phyloP scores from a whole-genome alignment of 306 rosid genomes.

The Leucaena leucocephala region DNA sequence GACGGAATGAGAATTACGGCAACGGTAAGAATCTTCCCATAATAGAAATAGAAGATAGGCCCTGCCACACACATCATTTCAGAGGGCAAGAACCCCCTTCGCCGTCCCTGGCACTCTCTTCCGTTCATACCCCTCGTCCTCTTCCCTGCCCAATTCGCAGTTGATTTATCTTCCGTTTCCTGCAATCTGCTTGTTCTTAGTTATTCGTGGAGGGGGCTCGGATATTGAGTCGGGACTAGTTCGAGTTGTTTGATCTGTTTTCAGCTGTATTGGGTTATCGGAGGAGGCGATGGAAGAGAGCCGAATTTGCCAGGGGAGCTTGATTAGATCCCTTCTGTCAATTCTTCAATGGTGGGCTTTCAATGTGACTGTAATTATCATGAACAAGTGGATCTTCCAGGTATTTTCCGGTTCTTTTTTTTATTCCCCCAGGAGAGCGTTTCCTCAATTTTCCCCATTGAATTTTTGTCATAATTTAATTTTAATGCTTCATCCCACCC shows the following conservation, averaged over 20 bases:
- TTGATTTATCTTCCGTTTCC: background rate
- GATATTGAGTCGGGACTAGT: conserved; percentile 20
- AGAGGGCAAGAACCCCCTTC: conserved; percentile 25
- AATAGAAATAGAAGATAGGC: background rate
- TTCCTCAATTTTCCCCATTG: background rate
- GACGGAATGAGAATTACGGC: background rate
- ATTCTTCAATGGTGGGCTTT: conserved; percentile 77
- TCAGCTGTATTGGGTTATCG: conserved; percentile 18
- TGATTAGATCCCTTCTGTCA: conserved; percentile 66
- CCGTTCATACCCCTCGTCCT: background rate
- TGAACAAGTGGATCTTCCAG: conserved; percentile 90
- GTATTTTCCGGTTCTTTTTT: conserved; percentile 28
- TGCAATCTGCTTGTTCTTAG: background rate
- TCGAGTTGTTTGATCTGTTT: conserved; percentile 37
- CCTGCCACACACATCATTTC: conserved; percentile 21
- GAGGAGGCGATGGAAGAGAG: conserved; percentile 58
- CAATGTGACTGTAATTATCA: conserved; percentile 75
- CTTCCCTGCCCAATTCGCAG: conserved; percentile 2
- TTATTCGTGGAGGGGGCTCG: background rate
- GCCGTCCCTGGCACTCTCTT: conserved; percentile 30
- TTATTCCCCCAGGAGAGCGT: background rate
- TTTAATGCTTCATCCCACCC: background rate
- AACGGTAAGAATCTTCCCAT: conserved; percentile 5
- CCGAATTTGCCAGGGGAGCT: conserved; percentile 58
- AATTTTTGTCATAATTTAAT: background rate